Conservation (phyloP, 768 basidiomycete species). For the Paxillus ammoniavirescens region DNA sequence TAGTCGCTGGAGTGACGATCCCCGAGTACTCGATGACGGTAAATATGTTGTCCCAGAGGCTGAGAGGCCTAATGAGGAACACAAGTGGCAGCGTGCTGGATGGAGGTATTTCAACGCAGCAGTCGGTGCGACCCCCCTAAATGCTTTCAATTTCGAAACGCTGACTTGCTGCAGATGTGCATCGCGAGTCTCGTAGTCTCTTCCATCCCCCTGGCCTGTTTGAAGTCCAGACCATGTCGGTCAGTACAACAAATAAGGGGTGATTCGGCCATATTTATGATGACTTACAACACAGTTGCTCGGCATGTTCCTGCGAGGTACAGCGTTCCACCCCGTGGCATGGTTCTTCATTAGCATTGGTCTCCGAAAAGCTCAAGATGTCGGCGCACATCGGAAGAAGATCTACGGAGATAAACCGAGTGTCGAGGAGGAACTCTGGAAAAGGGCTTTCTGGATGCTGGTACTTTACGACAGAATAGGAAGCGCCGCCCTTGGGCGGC, state of each 20-base stretch:
- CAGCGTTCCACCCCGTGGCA: conserved; percentile 44
- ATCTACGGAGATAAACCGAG: conserved; percentile 47
- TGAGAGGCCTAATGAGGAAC: conserved; percentile 24
- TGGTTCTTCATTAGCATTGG: conserved; percentile 58
- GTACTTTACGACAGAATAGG: conserved; percentile 58
- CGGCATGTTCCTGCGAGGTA: conserved; percentile 54
- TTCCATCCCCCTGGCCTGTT: conserved; percentile 58
- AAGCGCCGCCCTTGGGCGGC: conserved; percentile 53
- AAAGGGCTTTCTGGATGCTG: conserved; percentile 75
- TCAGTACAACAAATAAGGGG: conserved; percentile 27
- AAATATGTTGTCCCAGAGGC: conserved; percentile 21
- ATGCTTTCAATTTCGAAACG: neutral
- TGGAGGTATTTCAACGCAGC: conserved; percentile 59
- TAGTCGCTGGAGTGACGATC: conserved; percentile 63
- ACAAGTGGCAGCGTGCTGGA: conserved; percentile 55
- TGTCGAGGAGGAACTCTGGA: conserved; percentile 70
- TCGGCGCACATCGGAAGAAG: conserved; percentile 71
- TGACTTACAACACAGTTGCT: conserved; percentile 38
- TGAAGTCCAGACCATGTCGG: conserved; percentile 59
- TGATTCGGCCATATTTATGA: conserved; percentile 4
- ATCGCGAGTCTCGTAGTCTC: conserved; percentile 47
- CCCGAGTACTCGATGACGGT: conserved; percentile 47
- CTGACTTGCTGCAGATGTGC: conserved; percentile 41
- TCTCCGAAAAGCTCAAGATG: conserved; percentile 65
- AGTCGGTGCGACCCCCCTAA: conserved; percentile 38